These are phyloP conservation scores for Alternaria sp. DNA, from an alignment of 2,329 filamentous ascomycete genomes.

Conservation along the genomic window DNA sequence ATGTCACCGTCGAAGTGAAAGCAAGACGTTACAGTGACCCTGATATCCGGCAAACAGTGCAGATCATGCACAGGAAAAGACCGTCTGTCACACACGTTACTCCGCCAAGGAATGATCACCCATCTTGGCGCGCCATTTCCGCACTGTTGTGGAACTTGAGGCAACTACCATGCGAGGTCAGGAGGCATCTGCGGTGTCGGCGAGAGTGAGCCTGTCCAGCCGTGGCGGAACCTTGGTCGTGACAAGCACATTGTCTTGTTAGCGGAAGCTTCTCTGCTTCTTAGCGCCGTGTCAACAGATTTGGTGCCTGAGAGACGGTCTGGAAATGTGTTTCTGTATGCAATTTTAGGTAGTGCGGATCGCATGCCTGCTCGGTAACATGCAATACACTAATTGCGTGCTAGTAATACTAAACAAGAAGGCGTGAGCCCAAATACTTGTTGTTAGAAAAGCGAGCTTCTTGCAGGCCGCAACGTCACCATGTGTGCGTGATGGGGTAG, in stretches of 20 bases:
- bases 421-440: no score
- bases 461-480: neutral
- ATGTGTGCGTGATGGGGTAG: neutral
- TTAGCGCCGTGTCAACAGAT: neutral
- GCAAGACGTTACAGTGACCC: constrained; percentile 9
- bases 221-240: constrained; percentile 23
- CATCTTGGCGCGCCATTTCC: constrained; percentile 31
- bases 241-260: constrained; percentile 23
- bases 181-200: constrained; percentile 9
- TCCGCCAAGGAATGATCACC: constrained; percentile 32
- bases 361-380: constrained; percentile 2
- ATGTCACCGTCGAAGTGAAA: constrained; percentile 6
- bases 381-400: no score
- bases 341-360: neutral
- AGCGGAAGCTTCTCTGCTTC: constrained; percentile 11
- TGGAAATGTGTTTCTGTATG: neutral
- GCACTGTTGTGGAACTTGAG: constrained; percentile 12
- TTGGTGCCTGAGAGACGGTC: constrained; percentile 1
- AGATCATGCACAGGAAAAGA: constrained; percentile 23
- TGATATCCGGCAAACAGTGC: constrained; percentile 15
- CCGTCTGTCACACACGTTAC: constrained; percentile 21
- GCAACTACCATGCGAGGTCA: constrained; percentile 11
- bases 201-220: constrained; percentile 8
- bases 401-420: no score
- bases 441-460: neutral